A percentile compares a stretch with the other conserved stretches of the same genome.
Conservation (phyloP, 352 stramenopile species). For the Phytophthora pini region DNA sequence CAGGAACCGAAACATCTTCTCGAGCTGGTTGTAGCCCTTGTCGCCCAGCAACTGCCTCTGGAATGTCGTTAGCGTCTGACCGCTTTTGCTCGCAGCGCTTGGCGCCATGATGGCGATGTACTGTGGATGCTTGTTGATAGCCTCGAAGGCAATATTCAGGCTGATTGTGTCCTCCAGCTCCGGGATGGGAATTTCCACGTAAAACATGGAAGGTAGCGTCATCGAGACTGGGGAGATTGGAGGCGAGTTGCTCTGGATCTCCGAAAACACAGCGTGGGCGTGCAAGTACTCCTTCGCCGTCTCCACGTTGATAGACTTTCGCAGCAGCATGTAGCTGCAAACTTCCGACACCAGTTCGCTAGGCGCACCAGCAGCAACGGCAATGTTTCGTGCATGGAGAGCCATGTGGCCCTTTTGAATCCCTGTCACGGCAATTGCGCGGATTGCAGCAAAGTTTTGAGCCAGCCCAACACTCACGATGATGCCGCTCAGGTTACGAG, state of each 20-base stretch:
- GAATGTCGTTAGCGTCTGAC: conserved; percentile 48
- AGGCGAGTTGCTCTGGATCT: conserved; percentile 64
- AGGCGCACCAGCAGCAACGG: conserved; percentile 76
- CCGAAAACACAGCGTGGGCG: conserved; percentile 77
- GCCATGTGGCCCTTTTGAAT: conserved; percentile 91
- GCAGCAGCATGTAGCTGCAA: conserved; percentile 87
- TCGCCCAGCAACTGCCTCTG: conserved; percentile 79
- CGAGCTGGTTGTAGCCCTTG: conserved; percentile 89
- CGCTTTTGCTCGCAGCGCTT: conserved; percentile 23
- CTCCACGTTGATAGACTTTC: conserved; percentile 84
- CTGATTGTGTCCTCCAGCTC: conserved; percentile 75
- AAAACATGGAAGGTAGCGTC: conserved; percentile 83
- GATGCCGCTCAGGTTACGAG: conserved; percentile 68
- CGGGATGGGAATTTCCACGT: conserved; percentile 81
- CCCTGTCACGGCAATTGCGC: conserved; percentile 84
- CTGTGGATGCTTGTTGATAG: conserved; percentile 78
- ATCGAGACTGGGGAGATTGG: conserved; percentile 47
- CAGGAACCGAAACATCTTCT: conserved; percentile 89
- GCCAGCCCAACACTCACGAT: conserved; percentile 83
- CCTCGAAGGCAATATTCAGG: conserved; percentile 86
- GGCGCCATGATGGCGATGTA: conserved; percentile 79
- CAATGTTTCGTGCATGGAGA: conserved; percentile 87
- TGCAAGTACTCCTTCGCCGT: conserved; percentile 87
- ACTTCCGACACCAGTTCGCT: conserved; percentile 85
- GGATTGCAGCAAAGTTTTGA: conserved; percentile 89